A percentile compares a stretch with the other conserved stretches of the same genome.
Evolutionary conservation across 164 flowering plant genomes (phyloP).

Genomic region (Sedum album): DNA sequence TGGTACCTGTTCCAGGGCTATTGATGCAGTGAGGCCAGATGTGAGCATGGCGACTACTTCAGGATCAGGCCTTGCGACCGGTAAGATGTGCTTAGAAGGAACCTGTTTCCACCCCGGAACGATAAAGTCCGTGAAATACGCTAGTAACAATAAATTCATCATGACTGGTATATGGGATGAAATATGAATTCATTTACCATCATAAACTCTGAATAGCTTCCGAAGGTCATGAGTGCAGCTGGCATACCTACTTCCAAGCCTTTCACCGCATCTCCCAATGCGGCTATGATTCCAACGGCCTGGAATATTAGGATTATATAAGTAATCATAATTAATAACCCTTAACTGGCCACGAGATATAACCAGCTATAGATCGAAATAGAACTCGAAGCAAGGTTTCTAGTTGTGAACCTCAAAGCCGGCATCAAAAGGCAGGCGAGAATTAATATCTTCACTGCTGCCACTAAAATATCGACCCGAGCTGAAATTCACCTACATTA

Average conservation of each 20-base stretch:
- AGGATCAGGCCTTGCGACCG: constrained; percentile 86
- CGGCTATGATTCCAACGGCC: constrained; percentile 95
- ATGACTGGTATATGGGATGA: not conserved
- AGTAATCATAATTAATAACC: not conserved
- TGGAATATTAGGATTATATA: constrained; percentile 20
- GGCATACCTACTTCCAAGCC: constrained; percentile 69
- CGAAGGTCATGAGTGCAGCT: constrained; percentile 87
- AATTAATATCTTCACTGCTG: constrained; percentile 23
- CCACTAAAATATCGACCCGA: constrained; percentile 91
- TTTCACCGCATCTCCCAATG: constrained; percentile 68
- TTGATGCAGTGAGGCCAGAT: constrained; percentile 96
- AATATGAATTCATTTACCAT: constrained; percentile 47
- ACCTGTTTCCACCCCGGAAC: constrained; percentile 37
- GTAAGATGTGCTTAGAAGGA: constrained; percentile 66
- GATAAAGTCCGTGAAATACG: not conserved
- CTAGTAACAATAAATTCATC: not conserved
- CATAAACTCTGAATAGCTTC: constrained; percentile 76
- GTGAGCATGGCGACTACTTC: constrained; percentile 99
- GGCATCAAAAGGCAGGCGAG: constrained; percentile 91
- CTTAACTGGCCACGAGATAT: not conserved
- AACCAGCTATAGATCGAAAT: not conserved
- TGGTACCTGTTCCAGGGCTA: constrained; percentile 80
- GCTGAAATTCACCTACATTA: constrained; percentile 79
- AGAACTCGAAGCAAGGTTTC: not conserved
- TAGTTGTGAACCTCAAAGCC: constrained; percentile 77